Evolutionary conservation across 2,329 filamentous ascomycete genomes (phyloP).

Genomic region (Zymoseptoria brevis): DNA sequence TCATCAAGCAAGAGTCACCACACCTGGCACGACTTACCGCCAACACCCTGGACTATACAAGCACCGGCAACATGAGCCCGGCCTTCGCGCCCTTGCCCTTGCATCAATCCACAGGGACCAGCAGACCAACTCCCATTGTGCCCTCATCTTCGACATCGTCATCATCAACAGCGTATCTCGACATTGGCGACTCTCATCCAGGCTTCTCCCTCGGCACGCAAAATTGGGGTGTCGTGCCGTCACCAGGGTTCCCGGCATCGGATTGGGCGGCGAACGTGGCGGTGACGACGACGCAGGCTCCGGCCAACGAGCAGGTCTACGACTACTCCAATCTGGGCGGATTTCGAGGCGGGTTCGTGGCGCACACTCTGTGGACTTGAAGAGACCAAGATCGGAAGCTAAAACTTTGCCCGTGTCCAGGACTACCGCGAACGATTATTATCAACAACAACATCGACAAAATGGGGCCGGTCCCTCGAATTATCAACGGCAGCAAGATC

Average conservation of each 20-base stretch:
- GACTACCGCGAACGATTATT: conserved; percentile 15
- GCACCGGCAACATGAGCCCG: conserved; percentile 40
- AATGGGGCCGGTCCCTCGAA: conserved; percentile 15
- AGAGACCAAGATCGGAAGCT: conserved; percentile 12
- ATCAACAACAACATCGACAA: neutral
- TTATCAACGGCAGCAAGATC: conserved; percentile 5
- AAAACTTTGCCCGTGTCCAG: conserved; percentile 21
- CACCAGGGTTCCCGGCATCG: conserved; percentile 26
- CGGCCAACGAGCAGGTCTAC: conserved; percentile 35
- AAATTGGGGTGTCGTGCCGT: conserved; percentile 27
- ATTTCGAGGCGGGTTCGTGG: conserved; percentile 30
- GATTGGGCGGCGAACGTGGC: neutral
- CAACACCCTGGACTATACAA: conserved; percentile 22
- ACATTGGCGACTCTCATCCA: conserved; percentile 32
- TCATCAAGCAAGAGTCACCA: conserved; percentile 7
- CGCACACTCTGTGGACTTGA: conserved; percentile 29
- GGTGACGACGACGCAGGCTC: conserved; percentile 10
- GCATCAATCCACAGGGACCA: conserved; percentile 29
- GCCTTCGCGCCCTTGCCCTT: conserved; percentile 43
- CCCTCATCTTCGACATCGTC: conserved; percentile 23
- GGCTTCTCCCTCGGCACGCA: conserved; percentile 26
- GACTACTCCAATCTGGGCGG: conserved; percentile 18
- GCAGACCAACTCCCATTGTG: conserved; percentile 14
- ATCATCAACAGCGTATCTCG: conserved; percentile 32
- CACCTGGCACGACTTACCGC: conserved; percentile 14